Percentiles rank a stretch among this genome's conserved stretches.
These are phyloP conservation scores for Mariannaea sp. DNA, from an alignment of 2,329 filamentous ascomycete species.

Conservation along the genomic window DNA sequence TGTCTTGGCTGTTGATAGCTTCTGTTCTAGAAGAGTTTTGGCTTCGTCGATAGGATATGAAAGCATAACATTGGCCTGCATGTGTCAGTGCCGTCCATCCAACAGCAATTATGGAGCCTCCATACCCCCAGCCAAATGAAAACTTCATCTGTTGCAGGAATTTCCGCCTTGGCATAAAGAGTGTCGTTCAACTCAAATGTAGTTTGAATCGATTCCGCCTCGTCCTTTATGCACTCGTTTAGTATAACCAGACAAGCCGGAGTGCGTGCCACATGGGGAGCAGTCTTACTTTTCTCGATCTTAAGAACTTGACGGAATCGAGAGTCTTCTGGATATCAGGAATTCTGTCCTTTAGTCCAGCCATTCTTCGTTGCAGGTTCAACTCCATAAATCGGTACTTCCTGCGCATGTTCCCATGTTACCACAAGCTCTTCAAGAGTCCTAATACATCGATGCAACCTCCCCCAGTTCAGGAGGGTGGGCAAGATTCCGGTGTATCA, in stretches of 20 bases:
- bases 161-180: conserved; percentile 83
- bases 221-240: conserved; percentile 46
- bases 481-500: conserved; percentile 7
- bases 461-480: conserved; percentile 12
- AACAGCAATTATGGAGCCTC: not conserved
- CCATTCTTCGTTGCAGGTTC: conserved; percentile 83
- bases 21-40: conserved; percentile 74
- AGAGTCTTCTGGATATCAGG: conserved; percentile 96
- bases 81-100: conserved; percentile 31
- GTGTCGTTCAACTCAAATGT: conserved; percentile 98
- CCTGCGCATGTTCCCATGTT: conserved; percentile 53
- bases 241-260: conserved; percentile 17
- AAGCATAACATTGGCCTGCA: conserved; percentile 92
- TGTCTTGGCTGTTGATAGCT: conserved; percentile 77
- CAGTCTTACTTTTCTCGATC: conserved; percentile 72
- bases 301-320: conserved; percentile 86
- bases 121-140: conserved; percentile 92
- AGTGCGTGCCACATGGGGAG: not conserved
- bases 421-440: conserved; percentile 20
- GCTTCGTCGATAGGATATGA: conserved; percentile 92
- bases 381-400: conserved; percentile 99
- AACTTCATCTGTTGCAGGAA: conserved; percentile 85
- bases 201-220: conserved; percentile 77
- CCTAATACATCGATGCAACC: conserved; percentile 15
- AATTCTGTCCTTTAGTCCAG: conserved; percentile 89